phyloP scores from a whole-genome alignment of 83 land plant species.

The Picea engelmannii region DNA sequence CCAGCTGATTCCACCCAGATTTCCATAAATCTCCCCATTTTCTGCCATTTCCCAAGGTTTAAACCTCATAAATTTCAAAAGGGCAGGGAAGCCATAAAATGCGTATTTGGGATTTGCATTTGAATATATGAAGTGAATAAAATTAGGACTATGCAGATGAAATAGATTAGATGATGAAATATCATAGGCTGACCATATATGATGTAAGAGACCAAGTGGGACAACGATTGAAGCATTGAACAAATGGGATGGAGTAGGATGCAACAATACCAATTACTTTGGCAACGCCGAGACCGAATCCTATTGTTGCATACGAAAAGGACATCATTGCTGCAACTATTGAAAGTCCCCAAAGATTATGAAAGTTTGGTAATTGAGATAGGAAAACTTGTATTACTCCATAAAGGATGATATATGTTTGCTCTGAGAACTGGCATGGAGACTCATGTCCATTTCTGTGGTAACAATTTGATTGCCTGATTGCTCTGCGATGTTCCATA shows the following conservation, averaged over 20 bases:
- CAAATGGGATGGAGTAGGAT: background rate
- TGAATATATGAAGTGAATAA: too few relatives aligned
- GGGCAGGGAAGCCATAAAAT: too few relatives aligned
- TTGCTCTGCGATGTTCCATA: constrained; percentile 42
- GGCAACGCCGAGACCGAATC: constrained; percentile 70
- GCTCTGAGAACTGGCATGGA: constrained; percentile 39
- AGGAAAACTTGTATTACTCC: constrained; percentile 58
- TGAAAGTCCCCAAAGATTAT: constrained; percentile 70
- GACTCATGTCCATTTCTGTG: constrained; percentile 37
- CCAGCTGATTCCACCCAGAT: constrained; percentile 45
- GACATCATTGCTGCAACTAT: constrained; percentile 82
- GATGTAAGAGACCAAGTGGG: background rate
- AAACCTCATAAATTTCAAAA: too few relatives aligned
- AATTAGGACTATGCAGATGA: too few relatives aligned
- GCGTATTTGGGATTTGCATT: too few relatives aligned
- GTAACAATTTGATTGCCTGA: constrained; percentile 53
- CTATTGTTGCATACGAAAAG: constrained; percentile 70
- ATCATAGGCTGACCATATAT: background rate
- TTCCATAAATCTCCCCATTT: constrained; percentile 55
- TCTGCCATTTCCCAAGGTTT: constrained; percentile 34
- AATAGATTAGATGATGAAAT: background rate
- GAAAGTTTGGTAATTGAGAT: constrained; percentile 80
- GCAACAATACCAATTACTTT: constrained; percentile 60
- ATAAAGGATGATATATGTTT: constrained; percentile 55
- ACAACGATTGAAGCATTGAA: background rate